A percentile compares a stretch with the other conserved stretches of the same genome.
These are phyloP conservation scores for Rhypophila decipiens DNA, from an alignment of 495 filamentous ascomycete species.

Conservation along the genomic window DNA sequence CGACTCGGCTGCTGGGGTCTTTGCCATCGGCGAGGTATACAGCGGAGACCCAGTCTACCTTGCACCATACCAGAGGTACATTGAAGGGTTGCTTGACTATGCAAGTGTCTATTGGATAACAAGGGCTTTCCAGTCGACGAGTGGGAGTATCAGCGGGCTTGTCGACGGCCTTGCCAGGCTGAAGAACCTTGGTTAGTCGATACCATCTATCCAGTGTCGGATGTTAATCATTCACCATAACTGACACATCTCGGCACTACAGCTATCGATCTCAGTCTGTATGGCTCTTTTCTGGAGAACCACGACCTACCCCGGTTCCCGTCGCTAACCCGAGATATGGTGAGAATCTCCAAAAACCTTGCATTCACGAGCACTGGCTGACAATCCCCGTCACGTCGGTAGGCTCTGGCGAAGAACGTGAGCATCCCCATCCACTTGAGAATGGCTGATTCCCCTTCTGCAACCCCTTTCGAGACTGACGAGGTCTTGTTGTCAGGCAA, in stretches of 20 bases:
- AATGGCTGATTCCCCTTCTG: conserved; percentile 34
- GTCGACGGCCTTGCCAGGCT: conserved; percentile 54
- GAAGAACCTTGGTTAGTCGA: conserved; percentile 23
- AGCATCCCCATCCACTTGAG: neutral
- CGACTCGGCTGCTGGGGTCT: conserved; percentile 59
- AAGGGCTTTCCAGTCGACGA: conserved; percentile 54
- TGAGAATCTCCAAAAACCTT: too few relatives aligned
- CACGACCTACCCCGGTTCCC: conserved; percentile 69
- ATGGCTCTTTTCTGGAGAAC: conserved; percentile 74
- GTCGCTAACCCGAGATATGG: conserved; percentile 46
- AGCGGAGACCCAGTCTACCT: conserved; percentile 55
- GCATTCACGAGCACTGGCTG: neutral
- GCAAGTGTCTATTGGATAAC: conserved; percentile 59
- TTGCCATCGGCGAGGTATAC: conserved; percentile 63
- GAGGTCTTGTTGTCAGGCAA: too few relatives aligned
- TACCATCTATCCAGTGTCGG: neutral
- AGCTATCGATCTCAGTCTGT: conserved; percentile 56
- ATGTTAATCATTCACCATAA: neutral
- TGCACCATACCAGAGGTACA: conserved; percentile 57
- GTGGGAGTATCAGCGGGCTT: conserved; percentile 51
- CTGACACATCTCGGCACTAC: neutral
- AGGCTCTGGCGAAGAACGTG: conserved; percentile 22
- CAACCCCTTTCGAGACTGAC: too few relatives aligned
- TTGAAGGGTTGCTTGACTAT: conserved; percentile 66
- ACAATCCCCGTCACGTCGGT: neutral